A percentile compares a stretch with the other conserved stretches of the same genome.
Conservation (phyloP, 768 basidiomycete genomes). For the Mycena filopes region DNA sequence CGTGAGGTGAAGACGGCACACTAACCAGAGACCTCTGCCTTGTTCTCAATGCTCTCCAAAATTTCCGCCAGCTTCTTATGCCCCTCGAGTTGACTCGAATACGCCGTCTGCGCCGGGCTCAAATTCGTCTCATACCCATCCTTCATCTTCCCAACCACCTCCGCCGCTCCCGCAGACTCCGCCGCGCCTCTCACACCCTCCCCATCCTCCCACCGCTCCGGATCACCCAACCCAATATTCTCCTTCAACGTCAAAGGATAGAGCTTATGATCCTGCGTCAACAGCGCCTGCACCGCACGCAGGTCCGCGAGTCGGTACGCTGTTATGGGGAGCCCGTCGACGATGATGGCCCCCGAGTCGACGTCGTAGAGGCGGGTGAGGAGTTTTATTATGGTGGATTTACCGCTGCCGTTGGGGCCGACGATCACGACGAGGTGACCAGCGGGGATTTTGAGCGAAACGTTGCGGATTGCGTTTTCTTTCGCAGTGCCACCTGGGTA, state of each 20-base stretch:
- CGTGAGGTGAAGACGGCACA: not conserved
- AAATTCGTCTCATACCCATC: constrained; percentile 9
- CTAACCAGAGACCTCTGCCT: constrained; percentile 15
- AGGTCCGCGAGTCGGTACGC: constrained; percentile 42
- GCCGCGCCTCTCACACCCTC: constrained; percentile 15
- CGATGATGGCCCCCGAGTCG: constrained; percentile 42
- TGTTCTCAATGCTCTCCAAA: not conserved
- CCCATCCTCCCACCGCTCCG: constrained; percentile 12
- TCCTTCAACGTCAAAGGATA: constrained; percentile 49
- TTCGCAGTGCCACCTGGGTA: constrained; percentile 40
- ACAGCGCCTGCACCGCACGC: constrained; percentile 43
- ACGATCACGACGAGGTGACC: constrained; percentile 47
- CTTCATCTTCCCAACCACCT: constrained; percentile 10
- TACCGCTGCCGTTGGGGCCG: constrained; percentile 48
- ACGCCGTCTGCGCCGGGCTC: not conserved
- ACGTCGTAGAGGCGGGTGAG: constrained; percentile 44
- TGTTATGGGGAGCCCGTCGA: constrained; percentile 45
- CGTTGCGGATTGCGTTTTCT: constrained; percentile 32
- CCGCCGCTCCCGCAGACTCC: constrained; percentile 12
- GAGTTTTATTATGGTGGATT: constrained; percentile 47
- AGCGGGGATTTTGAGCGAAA: constrained; percentile 42
- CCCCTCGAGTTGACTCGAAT: not conserved
- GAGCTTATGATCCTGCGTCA: constrained; percentile 48
- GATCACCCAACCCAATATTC: constrained; percentile 50
- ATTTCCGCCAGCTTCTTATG: constrained; percentile 14